These are phyloP conservation scores for Angomonas deanei DNA, from an alignment of 208 protist genomes.

Conservation along the genomic window DNA sequence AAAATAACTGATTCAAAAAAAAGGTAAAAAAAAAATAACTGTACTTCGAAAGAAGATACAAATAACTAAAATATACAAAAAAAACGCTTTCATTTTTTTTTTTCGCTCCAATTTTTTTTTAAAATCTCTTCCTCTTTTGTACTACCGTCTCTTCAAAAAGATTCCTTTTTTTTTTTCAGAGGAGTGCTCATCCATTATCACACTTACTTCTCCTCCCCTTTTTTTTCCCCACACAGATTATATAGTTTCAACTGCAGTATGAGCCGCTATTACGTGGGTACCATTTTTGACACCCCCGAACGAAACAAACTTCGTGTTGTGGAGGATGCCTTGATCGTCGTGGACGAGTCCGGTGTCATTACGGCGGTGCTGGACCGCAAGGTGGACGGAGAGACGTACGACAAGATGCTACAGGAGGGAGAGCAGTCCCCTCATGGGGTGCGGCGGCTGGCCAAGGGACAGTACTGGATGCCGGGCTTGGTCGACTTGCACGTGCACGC, in stretches of 20 bases:
- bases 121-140: background rate
- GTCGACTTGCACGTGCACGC: constrained; percentile 94
- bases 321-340: constrained; percentile 36
- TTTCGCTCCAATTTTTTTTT: background rate
- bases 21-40: too few species aligned
- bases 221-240: background rate
- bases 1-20: too few species aligned
- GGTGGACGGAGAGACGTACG: constrained; percentile 13
- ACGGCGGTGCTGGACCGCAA: constrained; percentile 32
- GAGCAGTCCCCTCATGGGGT: constrained; percentile 2
- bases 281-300: constrained; percentile 48
- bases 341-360: constrained; percentile 38
- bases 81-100: background rate
- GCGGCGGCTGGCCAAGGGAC: constrained; percentile 23
- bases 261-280: constrained; percentile 24
- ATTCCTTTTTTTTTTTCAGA: constrained; percentile 5
- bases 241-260: too few species aligned
- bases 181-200: background rate
- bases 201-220: background rate
- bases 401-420: constrained; percentile 1
- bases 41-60: too few species aligned
- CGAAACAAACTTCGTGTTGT: constrained; percentile 34
- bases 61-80: background rate
- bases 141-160: background rate
- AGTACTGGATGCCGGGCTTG: constrained; percentile 85